Conservation (phyloP, 2,329 filamentous ascomycete genomes). For the Trichoderma sp. region DNA sequence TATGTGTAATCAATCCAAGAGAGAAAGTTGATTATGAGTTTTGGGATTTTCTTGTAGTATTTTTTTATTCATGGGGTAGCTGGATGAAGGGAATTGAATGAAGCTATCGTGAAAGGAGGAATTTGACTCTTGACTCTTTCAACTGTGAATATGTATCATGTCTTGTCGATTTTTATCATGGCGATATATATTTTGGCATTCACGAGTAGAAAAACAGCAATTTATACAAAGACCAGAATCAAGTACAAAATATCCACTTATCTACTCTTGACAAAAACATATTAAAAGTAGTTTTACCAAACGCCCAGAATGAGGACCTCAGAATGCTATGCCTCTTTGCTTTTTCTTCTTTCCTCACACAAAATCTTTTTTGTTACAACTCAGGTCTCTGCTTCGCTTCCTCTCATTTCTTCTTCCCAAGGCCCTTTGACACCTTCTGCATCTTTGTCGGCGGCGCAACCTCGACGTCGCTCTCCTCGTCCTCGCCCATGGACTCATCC, state of each 20-base stretch:
- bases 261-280: not conserved
- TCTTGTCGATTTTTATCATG: not conserved
- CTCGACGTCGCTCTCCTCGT: conserved; percentile 55
- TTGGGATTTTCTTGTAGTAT: not conserved
- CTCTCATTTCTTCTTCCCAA: conserved; percentile 41
- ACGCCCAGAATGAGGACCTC: conserved; percentile 6
- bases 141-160: not conserved
- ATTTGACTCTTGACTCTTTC: not conserved
- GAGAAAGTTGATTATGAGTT: not conserved
- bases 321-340: conserved; percentile 15
- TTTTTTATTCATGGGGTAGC: not conserved
- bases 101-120: not conserved
- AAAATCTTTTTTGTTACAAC: not conserved
- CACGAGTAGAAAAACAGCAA: not conserved
- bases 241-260: not conserved
- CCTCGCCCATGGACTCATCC: conserved; percentile 56
- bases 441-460: conserved; percentile 50
- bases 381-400: not conserved
- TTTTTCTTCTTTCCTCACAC: not conserved
- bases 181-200: not conserved
- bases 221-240: not conserved
- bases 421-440: conserved; percentile 41
- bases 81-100: not conserved
- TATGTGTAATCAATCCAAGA: not conserved
- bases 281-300: conserved; percentile 20